These are phyloP conservation scores for Lachnellula occidentalis DNA, from an alignment of 2,329 filamentous ascomycete species.

Conservation along the genomic window DNA sequence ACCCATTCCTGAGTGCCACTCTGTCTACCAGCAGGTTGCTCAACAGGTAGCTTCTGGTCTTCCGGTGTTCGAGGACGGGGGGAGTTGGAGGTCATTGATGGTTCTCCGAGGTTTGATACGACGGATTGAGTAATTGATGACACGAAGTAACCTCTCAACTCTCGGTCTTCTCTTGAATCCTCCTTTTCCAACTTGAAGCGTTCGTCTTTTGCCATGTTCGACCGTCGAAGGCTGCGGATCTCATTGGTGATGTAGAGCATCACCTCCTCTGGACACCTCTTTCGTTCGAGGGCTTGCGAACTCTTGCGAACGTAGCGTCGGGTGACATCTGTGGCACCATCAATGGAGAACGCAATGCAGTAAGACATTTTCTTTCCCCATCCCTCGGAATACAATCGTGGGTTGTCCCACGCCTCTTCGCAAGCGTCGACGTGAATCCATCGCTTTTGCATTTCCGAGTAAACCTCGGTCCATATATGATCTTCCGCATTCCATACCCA, in stretches of 20 bases:
- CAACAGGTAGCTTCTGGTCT: constrained; percentile 56
- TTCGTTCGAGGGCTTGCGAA: constrained; percentile 68
- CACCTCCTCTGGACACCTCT: constrained; percentile 79
- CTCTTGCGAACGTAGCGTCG: constrained; percentile 65
- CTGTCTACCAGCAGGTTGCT: constrained; percentile 48
- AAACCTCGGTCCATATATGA: constrained; percentile 96
- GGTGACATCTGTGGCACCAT: constrained; percentile 66
- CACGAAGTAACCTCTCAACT: constrained; percentile 69
- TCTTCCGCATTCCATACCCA: constrained; percentile 99
- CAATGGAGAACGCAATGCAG: constrained; percentile 92
- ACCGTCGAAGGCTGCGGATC: constrained; percentile 77
- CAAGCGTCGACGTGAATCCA: constrained; percentile 98
- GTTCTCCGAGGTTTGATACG: constrained; percentile 21
- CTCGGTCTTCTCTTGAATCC: constrained; percentile 68
- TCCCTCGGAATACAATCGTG: constrained; percentile 84
- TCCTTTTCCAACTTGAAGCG: constrained; percentile 77
- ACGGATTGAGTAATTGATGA: constrained; percentile 69
- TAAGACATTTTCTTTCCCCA: constrained; percentile 98
- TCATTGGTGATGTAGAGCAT: constrained; percentile 88
- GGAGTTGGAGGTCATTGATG: constrained; percentile 7
- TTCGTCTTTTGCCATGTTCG: constrained; percentile 80
- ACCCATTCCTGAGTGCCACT: constrained; percentile 47
- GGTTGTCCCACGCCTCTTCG: constrained; percentile 93
- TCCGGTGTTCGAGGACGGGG: constrained; percentile 32
- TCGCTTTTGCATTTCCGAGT: constrained; percentile 84